Conservation (phyloP, 208 protist species). For the Borovskyia barvae region DNA sequence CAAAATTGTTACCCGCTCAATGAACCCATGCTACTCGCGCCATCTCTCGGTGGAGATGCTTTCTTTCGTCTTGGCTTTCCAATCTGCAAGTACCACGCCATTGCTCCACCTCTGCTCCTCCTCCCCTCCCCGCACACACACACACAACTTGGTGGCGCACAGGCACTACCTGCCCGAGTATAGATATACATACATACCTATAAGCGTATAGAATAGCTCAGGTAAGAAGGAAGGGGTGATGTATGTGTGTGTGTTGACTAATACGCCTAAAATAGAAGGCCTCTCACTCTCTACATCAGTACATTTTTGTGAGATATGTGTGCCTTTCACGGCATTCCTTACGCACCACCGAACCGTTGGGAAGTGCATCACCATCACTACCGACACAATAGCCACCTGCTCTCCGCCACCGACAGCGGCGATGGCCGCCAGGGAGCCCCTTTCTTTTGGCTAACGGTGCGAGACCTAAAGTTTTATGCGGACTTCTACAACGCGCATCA, state of each 20-base stretch:
- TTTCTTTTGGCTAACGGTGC: constrained; percentile 4
- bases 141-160: too few relatives aligned
- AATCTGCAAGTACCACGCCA: too few relatives aligned
- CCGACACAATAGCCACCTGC: neutral
- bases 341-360: constrained; percentile 12
- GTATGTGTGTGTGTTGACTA: too few relatives aligned
- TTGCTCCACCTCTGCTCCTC: too few relatives aligned
- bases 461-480: constrained; percentile 14
- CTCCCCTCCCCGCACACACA: too few relatives aligned
- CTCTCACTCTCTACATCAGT: too few relatives aligned
- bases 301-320: too few relatives aligned
- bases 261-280: too few relatives aligned
- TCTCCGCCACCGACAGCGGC: neutral
- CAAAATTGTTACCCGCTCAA: too few relatives aligned
- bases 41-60: too few relatives aligned
- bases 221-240: neutral
- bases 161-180: too few relatives aligned
- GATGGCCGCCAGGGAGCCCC: neutral
- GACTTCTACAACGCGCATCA: constrained; percentile 37
- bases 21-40: too few relatives aligned
- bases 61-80: constrained; percentile 5
- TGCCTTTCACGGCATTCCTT: constrained; percentile 27
- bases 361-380: neutral
- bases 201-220: neutral
- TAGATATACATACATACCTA: neutral